phyloP scores from a whole-genome alignment of 345 rosid species.

The Salix caprea region DNA sequence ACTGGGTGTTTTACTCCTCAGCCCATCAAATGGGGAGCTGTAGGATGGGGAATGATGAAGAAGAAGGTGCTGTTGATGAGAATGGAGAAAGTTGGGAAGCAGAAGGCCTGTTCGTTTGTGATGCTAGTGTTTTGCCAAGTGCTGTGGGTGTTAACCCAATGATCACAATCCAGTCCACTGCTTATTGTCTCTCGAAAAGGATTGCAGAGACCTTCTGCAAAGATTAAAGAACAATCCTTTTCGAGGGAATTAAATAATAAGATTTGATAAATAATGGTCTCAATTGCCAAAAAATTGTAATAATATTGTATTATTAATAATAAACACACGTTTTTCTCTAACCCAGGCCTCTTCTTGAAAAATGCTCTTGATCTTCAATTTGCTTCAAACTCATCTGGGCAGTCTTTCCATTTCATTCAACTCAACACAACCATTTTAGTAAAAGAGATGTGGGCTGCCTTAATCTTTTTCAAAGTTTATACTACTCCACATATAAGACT shows the following conservation, averaged over 20 bases:
- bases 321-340: background rate
- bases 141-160: conserved; percentile 70
- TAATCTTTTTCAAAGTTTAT: background rate
- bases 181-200: conserved; percentile 38
- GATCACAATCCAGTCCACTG: conserved; percentile 61
- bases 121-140: conserved; percentile 54
- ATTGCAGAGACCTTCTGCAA: conserved; percentile 13
- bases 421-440: background rate
- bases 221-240: background rate
- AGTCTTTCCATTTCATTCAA: background rate
- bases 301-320: background rate
- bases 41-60: conserved; percentile 46
- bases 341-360: background rate
- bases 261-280: too few relatives aligned
- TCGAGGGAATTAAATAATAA: too few relatives aligned
- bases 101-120: conserved; percentile 54
- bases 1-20: conserved; percentile 39
- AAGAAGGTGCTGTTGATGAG: conserved; percentile 56
- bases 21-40: conserved; percentile 81
- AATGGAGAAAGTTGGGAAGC: conserved; percentile 73
- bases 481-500: background rate
- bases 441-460: background rate
- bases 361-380: background rate
- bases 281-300: too few relatives aligned
- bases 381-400: background rate